phyloP scores from a whole-genome alignment of 176 grass and related monocot species.

The Eleusine coracana region DNA sequence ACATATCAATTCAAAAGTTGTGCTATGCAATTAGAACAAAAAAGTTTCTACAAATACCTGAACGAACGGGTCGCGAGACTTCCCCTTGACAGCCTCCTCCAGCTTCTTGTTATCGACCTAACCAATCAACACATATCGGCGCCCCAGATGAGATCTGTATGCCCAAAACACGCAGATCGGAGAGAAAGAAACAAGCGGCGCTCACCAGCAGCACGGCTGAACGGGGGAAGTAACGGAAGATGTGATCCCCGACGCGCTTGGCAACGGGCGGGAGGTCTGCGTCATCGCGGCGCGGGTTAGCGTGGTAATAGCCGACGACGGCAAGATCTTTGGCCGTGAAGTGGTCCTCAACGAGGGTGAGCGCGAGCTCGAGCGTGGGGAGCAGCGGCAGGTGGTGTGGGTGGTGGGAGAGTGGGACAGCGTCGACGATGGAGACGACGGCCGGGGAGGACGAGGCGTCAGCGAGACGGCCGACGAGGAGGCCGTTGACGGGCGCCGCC shows the following conservation, averaged over 20 bases:
- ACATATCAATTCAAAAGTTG: background rate
- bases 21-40: background rate
- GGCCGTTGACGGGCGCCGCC: slow-evolving; percentile 75
- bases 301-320: slow-evolving; percentile 97
- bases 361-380: slow-evolving; percentile 88
- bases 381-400: slow-evolving; percentile 84
- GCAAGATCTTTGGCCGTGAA: slow-evolving; percentile 55
- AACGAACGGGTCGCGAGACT: slow-evolving; percentile 50
- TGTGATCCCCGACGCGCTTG: slow-evolving; percentile 90
- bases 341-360: slow-evolving; percentile 89
- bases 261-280: slow-evolving; percentile 68
- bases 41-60: slow-evolving; percentile 47
- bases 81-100: slow-evolving; percentile 57
- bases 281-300: slow-evolving; percentile 81
- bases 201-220: slow-evolving; percentile 80
- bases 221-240: slow-evolving; percentile 90
- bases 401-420: slow-evolving; percentile 79
- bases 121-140: slow-evolving; percentile 18
- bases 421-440: slow-evolving; percentile 67
- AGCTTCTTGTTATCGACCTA: slow-evolving; percentile 91
- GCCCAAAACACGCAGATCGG: background rate
- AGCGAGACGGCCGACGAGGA: slow-evolving; percentile 73
- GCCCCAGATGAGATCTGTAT: slow-evolving; percentile 19
- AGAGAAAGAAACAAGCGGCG: background rate
- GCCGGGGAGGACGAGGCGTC: slow-evolving; percentile 33